Percentiles rank a stretch among this genome's conserved stretches.
These are phyloP conservation scores for Mortierella sp. DNA, from an alignment of 371 early-diverging fungal genomes.

Conservation along the genomic window DNA sequence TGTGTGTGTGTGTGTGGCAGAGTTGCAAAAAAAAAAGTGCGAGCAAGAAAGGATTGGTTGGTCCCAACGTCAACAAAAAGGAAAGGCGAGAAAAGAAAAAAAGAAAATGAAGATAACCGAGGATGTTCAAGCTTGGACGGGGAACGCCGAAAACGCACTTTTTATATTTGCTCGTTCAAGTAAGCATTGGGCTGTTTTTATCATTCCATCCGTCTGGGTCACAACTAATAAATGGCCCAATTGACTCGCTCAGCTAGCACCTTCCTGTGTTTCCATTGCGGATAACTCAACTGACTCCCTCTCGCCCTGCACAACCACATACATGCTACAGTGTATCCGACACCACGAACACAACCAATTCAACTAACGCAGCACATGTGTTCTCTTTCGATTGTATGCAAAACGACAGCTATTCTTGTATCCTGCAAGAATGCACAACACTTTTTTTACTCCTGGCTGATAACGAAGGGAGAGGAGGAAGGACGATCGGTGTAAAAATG, in stretches of 20 bases:
- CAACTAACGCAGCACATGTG: constrained; percentile 2
- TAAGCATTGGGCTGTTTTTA: constrained; percentile 8
- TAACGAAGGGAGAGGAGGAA: no score
- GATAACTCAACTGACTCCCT: background rate
- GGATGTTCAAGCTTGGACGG: background rate
- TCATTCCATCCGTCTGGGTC: background rate
- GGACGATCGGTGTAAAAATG: no score
- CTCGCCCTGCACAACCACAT: background rate
- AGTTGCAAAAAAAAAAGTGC: background rate
- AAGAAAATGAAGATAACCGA: background rate
- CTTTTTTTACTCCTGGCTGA: no score
- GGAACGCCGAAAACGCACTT: background rate
- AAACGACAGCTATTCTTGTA: no score
- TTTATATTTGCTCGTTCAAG: background rate
- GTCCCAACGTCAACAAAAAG: background rate
- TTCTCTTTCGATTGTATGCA: no score
- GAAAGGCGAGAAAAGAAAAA: background rate
- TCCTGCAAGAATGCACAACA: no score
- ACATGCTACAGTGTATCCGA: background rate
- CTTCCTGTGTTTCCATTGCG: constrained; percentile 9
- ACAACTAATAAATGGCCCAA: background rate
- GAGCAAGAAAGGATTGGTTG: no score
- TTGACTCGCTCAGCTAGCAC: background rate
- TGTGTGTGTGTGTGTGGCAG: background rate
- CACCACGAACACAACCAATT: background rate